phyloP scores from a whole-genome alignment of 2,329 filamentous ascomycete genomes.

The Ceratocystis cubensis region DNA sequence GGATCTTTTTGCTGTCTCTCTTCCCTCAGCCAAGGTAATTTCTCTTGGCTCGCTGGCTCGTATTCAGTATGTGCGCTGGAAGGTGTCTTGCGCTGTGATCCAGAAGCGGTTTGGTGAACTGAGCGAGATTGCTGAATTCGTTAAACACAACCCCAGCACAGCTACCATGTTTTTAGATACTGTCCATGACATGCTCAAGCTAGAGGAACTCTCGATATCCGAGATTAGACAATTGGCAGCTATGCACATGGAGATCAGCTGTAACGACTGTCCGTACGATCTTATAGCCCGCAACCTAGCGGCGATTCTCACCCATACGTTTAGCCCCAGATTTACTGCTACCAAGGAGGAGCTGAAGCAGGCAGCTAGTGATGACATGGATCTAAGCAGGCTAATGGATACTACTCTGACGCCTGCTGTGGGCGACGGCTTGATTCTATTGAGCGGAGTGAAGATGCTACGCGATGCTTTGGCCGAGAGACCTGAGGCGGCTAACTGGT shows the following conservation, averaged over 20 bases:
- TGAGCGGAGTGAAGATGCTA: constrained; percentile 20
- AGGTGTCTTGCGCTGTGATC: constrained; percentile 10
- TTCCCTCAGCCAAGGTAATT: constrained; percentile 10
- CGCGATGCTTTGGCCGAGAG: constrained; percentile 13
- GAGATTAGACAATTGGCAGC: constrained; percentile 13
- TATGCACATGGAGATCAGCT: constrained; percentile 6
- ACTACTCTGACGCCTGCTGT: constrained; percentile 15
- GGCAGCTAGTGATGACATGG: constrained; percentile 7
- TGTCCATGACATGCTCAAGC: constrained; percentile 12
- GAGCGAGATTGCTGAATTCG: neutral
- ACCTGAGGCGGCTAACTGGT: constrained; percentile 1
- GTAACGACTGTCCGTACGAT: constrained; percentile 16
- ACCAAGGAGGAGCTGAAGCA: constrained; percentile 9
- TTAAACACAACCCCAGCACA: constrained; percentile 15
- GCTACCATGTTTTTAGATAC: constrained; percentile 15
- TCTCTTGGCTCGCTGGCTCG: constrained; percentile 15
- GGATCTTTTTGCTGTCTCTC: constrained; percentile 4
- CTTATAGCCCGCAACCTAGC: constrained; percentile 17
- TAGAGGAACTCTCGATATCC: constrained; percentile 11
- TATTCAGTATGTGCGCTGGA: constrained; percentile 20
- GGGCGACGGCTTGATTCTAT: constrained; percentile 15
- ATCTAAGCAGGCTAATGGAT: constrained; percentile 13
- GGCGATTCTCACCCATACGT: constrained; percentile 17
- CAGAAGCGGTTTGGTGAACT: constrained; percentile 8
- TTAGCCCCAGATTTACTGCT: constrained; percentile 14